Conservation (phyloP, 2,329 filamentous ascomycete genomes). For the Apiospora arundinis region DNA sequence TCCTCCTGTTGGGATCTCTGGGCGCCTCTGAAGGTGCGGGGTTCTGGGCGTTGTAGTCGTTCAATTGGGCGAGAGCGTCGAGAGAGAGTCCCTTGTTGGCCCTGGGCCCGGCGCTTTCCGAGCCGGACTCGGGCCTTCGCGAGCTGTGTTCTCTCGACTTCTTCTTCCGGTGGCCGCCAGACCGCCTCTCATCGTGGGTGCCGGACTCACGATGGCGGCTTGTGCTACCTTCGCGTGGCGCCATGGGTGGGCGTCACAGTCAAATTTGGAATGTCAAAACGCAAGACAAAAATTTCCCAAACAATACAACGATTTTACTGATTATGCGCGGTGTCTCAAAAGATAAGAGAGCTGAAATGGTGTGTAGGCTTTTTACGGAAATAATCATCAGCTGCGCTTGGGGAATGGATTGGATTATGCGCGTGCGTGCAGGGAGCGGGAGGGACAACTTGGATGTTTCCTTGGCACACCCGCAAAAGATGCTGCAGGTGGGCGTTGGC, state of each 20-base stretch:
- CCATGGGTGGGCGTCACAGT: slow-evolving; percentile 12
- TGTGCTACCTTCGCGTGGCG: slow-evolving; percentile 39
- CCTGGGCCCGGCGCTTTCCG: slow-evolving; percentile 40
- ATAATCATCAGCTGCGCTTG: slow-evolving; percentile 30
- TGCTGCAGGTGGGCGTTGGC: not conserved
- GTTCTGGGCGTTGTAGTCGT: slow-evolving; percentile 62
- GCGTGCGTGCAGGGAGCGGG: slow-evolving; percentile 18
- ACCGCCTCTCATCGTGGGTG: slow-evolving; percentile 36
- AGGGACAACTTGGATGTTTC: not conserved
- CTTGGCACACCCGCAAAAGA: not conserved
- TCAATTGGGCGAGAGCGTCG: slow-evolving; percentile 70
- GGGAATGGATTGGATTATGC: slow-evolving; percentile 21
- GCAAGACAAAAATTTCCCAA: not conserved
- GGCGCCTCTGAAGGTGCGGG: slow-evolving; percentile 45
- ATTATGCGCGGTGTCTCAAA: slow-evolving; percentile 7
- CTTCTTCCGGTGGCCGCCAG: slow-evolving; percentile 43
- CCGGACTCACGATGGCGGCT: slow-evolving; percentile 37
- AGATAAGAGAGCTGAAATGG: not conserved
- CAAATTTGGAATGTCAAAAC: slow-evolving; percentile 8
- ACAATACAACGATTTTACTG: not conserved
- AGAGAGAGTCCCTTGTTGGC: slow-evolving; percentile 45
- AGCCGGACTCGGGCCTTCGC: slow-evolving; percentile 40
- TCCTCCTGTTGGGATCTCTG: slow-evolving; percentile 50
- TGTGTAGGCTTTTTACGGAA: slow-evolving; percentile 33
- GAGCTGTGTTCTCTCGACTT: slow-evolving; percentile 41